Base-by-base conservation (phyloP, 1,284 basidiomycete genomes). In the Moesziomyces aphidis region DNA sequence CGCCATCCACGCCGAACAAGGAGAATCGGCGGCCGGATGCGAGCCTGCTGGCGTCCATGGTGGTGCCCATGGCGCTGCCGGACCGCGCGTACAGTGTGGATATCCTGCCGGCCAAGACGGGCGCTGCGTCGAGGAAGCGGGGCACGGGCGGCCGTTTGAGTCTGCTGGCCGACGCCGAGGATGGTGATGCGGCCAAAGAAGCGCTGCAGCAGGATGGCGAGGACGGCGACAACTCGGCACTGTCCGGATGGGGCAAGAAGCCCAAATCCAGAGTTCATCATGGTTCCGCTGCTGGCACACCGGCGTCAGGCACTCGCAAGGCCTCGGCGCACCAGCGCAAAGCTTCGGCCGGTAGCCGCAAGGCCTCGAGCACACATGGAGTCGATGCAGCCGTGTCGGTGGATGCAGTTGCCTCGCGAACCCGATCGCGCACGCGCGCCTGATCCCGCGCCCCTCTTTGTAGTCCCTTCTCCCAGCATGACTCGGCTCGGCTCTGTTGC, bases 111-210 rank as follows among this genome's bases (percentile, higher is more conserved):
- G 51, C 59, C n/a, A 62, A 59, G 59, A 58, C 61, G 10, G 39
- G 42, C 26, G 22, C 47, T 19, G 55, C 55, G 7, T 54, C 62
- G 17, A 57, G 61, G 10, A 75, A 75, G 46, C 56, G 64, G 13
- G 73, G 73, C 31, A 75, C 73, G 0, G 73, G 73, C 15, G 73
- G 73, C 15, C 46, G 73, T 3, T 26, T 75, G 50, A 75, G 73
- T 46, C 49, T 75, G 51, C 51, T 75, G 2, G 70, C 73, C 9
- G 55, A 73, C 49, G 69, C 61, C 2, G 57, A 64, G 11, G 64
- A 62, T 3, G 71, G 60, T 9, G 54, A 56, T 53, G 65, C 47
- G 17, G 23, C 46, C 6, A 49, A 34, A 8, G 31, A 34, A 11
- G 10, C 11, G 10, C 31, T 13, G 31, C 31, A 34, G 10, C 31